Evolutionary conservation across 805 yeast genomes (phyloP), one percentile per base, ranked within the genome.

Genomic region (Metahyphopichia silvanorum): DNA sequence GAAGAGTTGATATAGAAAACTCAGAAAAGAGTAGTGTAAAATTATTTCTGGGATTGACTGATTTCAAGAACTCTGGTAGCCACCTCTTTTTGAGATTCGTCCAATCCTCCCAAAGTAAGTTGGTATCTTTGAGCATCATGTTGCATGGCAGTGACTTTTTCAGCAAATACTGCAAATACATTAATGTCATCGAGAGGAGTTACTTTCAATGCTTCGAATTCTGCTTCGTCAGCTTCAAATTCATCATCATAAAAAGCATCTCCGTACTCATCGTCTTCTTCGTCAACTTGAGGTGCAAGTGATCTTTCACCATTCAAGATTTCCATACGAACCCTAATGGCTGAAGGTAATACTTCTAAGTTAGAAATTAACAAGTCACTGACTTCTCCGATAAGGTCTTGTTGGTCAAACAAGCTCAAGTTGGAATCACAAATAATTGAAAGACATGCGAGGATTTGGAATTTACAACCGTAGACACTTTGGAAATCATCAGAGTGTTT

Each of bases 131-230:
- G 47, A 1, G 61, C 55, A 40, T 79, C 78, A 6, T 57, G 51
- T 19, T 62, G 67, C 14, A 84, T 51, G 2, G 53, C 49, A 3
- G 64, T 38, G 12, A 86, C 57, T 13, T 75, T 70, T 13, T 74
- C 71, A 35, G 79, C 76, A 57, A 88, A 79, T 2, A 77, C 74
- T 11, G 69, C 67, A 57, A 79, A 87, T 3, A 84, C 80, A 51
- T 91, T 84, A 31, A 88, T 60, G 25, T 69, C 64, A 51, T 91
- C 97, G 29, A 93, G 69, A 3, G 94, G 81, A 1, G 91, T 82
- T 43, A 80, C 82, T 16, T 84, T 75, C 51, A 84, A 66, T 7
- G 96, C 96, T 50, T 89, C 97, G 28, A 80, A 79, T 27, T 85
- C 69, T 6, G 84, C 93, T 30, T 83, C 93, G 31, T 77, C 79